A percentile compares a stretch with the other conserved stretches of the same genome.
Evolutionary conservation across 2,329 filamentous ascomycete genomes (phyloP).

Genomic region (Colletotrichum siamense): DNA sequence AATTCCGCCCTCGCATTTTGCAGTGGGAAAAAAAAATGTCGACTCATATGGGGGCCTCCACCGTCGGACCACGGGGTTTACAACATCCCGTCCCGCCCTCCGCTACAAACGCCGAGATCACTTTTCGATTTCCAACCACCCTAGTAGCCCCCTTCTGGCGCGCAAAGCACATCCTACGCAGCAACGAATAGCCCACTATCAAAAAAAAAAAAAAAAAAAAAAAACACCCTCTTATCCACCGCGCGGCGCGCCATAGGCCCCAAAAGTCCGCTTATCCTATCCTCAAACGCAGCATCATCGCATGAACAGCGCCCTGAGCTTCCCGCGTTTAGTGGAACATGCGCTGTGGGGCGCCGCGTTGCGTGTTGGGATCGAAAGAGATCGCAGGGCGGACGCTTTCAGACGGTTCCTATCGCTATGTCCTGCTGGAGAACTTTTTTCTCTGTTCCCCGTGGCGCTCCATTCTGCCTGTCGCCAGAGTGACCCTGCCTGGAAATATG

Average conservation of each 20-base stretch:
- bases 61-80: constrained; percentile 13
- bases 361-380: background rate
- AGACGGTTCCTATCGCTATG: background rate
- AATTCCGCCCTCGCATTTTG: background rate
- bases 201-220: background rate
- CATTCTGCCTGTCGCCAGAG: background rate
- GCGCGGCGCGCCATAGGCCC: background rate
- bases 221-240: background rate
- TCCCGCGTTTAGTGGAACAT: constrained; percentile 5
- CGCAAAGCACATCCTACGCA: background rate
- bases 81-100: constrained; percentile 17
- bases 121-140: constrained; percentile 16
- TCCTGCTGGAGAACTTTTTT: background rate
- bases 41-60: background rate
- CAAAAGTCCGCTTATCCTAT: background rate
- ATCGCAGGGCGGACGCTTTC: constrained; percentile 5
- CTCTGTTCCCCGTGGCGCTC: background rate
- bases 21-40: background rate
- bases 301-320: constrained; percentile 14
- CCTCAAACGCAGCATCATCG: constrained; percentile 1
- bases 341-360: background rate
- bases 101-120: constrained; percentile 16
- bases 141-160: background rate
- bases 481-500: background rate
- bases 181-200: background rate